Evolutionary conservation across 2,329 filamentous ascomycete genomes (phyloP), one percentile per base, ranked within the genome.

Genomic region (Diaporthe helianthi): DNA sequence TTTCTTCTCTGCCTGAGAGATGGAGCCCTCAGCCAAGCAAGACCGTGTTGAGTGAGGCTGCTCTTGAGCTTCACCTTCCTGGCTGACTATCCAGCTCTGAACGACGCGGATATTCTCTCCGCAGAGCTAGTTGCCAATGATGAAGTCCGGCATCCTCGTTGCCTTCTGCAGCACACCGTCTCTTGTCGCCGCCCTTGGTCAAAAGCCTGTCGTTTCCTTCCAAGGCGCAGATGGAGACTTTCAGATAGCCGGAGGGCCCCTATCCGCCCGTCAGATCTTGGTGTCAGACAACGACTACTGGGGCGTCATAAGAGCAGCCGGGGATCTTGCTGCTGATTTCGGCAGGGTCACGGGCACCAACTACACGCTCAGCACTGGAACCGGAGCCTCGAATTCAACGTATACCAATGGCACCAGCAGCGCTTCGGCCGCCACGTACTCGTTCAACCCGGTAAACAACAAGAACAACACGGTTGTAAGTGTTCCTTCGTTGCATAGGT

Each of bases 311-410:
- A 85, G 90, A 31, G 89, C 89, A 6, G 90, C 89, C 0, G 83
- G 88, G 47, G 90, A 93, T 77, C 83, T 93, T 12, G 89, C 89
- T 0, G 75, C 82, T 4, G 91, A 93, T 77, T 91, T 93, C 79
- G 90, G 90, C 19, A 86, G 88, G n/a, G 89, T 92, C 5, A 92
- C 89, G 0, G 89, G 90, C 10, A 84, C 80, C 31, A 91, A 91
- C 76, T 86, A 89, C 69, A 87, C 88, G 1, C 79, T 89, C 4
- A 85, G 85, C 73, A 87, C 87, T 36, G 84, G 83, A 15, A 75
- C 80, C 68, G 73, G 69, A 74, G 0, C 79, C 82, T 0, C 82
- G 80, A 2, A 69, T 71, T 52, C 64, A 15, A 69, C 63, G 7
- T 44, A n/a, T 51, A 31, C 38, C 31, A 69, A 63, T 41, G 60